Conservation (phyloP, 2,329 filamentous ascomycete species). For the Beauveria asiatica region DNA sequence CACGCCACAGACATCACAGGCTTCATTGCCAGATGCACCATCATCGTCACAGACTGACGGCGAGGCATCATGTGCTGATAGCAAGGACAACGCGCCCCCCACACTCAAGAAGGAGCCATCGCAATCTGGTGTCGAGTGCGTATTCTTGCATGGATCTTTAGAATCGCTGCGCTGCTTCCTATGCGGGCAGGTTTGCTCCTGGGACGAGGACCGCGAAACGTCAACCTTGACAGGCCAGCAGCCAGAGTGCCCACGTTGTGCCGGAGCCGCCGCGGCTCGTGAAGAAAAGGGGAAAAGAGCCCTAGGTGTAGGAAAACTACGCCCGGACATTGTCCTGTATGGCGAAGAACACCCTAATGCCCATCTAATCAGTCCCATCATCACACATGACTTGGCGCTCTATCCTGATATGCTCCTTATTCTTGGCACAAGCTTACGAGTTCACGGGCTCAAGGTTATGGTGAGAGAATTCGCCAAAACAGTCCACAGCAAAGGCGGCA, state of each 20-base stretch:
- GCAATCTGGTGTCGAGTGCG: slow-evolving; percentile 48
- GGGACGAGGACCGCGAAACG: slow-evolving; percentile 49
- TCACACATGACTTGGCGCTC: slow-evolving; percentile 57
- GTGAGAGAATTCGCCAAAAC: slow-evolving; percentile 64
- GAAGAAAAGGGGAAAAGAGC: slow-evolving; percentile 59
- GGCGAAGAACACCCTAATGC: slow-evolving; percentile 64
- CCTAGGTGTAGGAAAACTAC: slow-evolving; percentile 57
- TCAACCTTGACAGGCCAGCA: slow-evolving; percentile 56
- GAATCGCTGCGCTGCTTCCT: slow-evolving; percentile 55
- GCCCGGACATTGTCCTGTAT: slow-evolving; percentile 67
- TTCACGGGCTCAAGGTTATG: slow-evolving; percentile 63
- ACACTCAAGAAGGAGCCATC: slow-evolving; percentile 20
- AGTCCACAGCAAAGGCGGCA: slow-evolving; percentile 58
- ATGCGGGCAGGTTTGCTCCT: slow-evolving; percentile 48
- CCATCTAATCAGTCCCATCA: slow-evolving; percentile 58
- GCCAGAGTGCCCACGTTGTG: slow-evolving; percentile 59
- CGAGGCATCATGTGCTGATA: slow-evolving; percentile 16
- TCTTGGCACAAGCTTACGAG: slow-evolving; percentile 61
- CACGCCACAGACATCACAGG: slow-evolving; percentile 1
- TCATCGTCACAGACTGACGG: slow-evolving; percentile 9
- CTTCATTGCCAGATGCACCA: neutral
- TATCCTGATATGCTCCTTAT: slow-evolving; percentile 61
- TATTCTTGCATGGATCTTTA: slow-evolving; percentile 66
- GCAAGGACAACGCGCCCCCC: slow-evolving; percentile 12
- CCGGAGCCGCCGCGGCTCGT: slow-evolving; percentile 51